phyloP scores from a whole-genome alignment of 2,329 filamentous ascomycete species.

The Nakataea oryzae region DNA sequence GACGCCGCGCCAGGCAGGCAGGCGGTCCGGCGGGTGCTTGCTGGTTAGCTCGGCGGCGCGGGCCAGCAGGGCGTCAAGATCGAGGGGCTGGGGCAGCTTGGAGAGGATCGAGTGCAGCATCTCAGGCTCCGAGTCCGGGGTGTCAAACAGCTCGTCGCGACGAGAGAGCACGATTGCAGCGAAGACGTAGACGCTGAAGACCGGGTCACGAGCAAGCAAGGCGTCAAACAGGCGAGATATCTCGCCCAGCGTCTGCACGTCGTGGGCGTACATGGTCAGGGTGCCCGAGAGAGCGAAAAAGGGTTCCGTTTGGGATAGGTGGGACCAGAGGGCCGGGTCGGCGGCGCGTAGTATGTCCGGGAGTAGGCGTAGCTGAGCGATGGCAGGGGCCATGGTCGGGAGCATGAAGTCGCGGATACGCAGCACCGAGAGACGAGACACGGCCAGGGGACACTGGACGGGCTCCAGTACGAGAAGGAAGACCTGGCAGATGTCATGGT shows the following conservation, averaged over 20 bases:
- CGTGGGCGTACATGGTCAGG: constrained; percentile 92
- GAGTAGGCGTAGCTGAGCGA: constrained; percentile 78
- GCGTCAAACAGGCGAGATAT: constrained; percentile 91
- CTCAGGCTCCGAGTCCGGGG: constrained; percentile 74
- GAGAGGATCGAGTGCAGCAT: constrained; percentile 85
- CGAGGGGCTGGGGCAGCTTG: constrained; percentile 71
- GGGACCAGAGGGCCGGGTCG: constrained; percentile 61
- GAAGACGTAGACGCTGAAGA: constrained; percentile 84
- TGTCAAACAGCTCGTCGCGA: constrained; percentile 73
- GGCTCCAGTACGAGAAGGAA: constrained; percentile 74
- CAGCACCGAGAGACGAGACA: constrained; percentile 75
- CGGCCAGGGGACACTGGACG: constrained; percentile 46
- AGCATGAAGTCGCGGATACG: constrained; percentile 98
- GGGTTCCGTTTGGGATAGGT: constrained; percentile 70
- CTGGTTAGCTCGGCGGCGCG: constrained; percentile 54
- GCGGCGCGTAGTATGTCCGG: constrained; percentile 67
- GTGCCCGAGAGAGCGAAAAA: constrained; percentile 93
- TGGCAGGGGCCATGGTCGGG: constrained; percentile 68
- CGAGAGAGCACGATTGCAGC: constrained; percentile 77
- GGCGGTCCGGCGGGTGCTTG: constrained; percentile 57
- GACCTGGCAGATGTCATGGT: constrained; percentile 97
- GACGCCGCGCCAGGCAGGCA: constrained; percentile 64
- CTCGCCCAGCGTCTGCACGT: constrained; percentile 79
- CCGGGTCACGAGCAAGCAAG: constrained; percentile 76
- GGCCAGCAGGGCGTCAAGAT: constrained; percentile 68